Percentiles rank a stretch among this genome's conserved stretches.
Conservation (phyloP, 371 early-diverging fungal species). For the Apophysomyces sp. region DNA sequence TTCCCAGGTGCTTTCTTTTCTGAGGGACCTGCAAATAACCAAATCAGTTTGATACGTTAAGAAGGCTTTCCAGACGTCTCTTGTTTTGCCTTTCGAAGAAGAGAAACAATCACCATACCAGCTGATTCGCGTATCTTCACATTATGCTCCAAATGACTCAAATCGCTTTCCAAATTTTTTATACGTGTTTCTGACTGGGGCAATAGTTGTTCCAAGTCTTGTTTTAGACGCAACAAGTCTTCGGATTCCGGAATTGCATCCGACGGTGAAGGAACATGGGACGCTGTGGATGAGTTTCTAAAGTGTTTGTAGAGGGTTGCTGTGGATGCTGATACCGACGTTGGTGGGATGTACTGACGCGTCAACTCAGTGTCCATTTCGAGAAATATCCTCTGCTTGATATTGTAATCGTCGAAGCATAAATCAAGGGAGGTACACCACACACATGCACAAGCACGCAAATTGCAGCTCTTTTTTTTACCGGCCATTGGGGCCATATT, state of each 20-base stretch:
- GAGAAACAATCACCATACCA: not conserved
- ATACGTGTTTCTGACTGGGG: constrained; percentile 32
- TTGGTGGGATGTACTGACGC: constrained; percentile 29
- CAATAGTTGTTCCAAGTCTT: constrained; percentile 36
- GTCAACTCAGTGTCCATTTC: constrained; percentile 15
- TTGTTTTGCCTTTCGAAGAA: too few species aligned
- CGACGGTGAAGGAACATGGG: constrained; percentile 20
- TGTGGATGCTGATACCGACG: constrained; percentile 34
- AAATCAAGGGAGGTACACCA: not conserved
- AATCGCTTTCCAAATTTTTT: constrained; percentile 25
- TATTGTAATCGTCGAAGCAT: constrained; percentile 1
- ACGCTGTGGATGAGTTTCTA: constrained; percentile 15
- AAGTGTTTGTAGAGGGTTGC: constrained; percentile 26
- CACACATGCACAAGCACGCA: not conserved
- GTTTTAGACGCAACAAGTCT: constrained; percentile 38
- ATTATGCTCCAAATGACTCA: constrained; percentile 20
- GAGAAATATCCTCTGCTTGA: constrained; percentile 1
- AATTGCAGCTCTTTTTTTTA: too few species aligned
- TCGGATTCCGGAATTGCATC: constrained; percentile 30
- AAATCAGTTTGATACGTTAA: not conserved
- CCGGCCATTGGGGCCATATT: too few species aligned
- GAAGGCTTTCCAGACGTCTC: not conserved
- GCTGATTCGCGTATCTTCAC: constrained; percentile 13
- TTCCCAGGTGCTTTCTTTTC: constrained; percentile 18
- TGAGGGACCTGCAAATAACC: not conserved